Evolutionary conservation across 768 basidiomycete genomes (phyloP).

Genomic region (Inosperma sp.): DNA sequence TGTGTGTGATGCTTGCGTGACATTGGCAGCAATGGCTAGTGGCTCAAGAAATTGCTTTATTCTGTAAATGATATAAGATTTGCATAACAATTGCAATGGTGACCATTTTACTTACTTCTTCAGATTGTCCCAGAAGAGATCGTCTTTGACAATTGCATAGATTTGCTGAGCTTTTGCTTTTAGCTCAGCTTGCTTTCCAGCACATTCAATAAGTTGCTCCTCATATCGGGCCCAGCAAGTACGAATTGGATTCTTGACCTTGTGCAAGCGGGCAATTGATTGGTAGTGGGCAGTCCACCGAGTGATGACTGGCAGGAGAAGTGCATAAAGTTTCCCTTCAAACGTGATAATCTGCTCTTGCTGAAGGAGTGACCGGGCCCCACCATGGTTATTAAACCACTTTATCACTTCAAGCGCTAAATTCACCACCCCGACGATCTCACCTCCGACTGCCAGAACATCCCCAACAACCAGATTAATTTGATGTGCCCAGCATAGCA

Average conservation of each 20-base stretch:
- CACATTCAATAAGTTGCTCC: background rate
- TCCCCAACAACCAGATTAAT: constrained; percentile 35
- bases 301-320: constrained; percentile 31
- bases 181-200: background rate
- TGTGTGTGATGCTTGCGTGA: constrained; percentile 24
- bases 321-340: constrained; percentile 14
- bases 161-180: constrained; percentile 7
- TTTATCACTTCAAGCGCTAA: constrained; percentile 14
- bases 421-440: constrained; percentile 16
- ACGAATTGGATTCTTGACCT: background rate
- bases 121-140: constrained; percentile 9
- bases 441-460: constrained; percentile 18
- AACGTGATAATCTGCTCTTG: constrained; percentile 19
- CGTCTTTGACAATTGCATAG: constrained; percentile 6
- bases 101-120: constrained; percentile 4
- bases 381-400: constrained; percentile 28
- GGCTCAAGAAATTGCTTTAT: constrained; percentile 23
- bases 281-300: constrained; percentile 8
- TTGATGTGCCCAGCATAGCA: constrained; percentile 27
- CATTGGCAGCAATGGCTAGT: constrained; percentile 32
- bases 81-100: too few species aligned
- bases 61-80: constrained; percentile 1
- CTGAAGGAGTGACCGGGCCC: constrained; percentile 24
- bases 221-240: background rate
- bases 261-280: constrained; percentile 2